A percentile compares a stretch with the other conserved stretches of the same genome.
phyloP scores from a whole-genome alignment of 176 grass and related monocot species.

The Panicum miliaceum region DNA sequence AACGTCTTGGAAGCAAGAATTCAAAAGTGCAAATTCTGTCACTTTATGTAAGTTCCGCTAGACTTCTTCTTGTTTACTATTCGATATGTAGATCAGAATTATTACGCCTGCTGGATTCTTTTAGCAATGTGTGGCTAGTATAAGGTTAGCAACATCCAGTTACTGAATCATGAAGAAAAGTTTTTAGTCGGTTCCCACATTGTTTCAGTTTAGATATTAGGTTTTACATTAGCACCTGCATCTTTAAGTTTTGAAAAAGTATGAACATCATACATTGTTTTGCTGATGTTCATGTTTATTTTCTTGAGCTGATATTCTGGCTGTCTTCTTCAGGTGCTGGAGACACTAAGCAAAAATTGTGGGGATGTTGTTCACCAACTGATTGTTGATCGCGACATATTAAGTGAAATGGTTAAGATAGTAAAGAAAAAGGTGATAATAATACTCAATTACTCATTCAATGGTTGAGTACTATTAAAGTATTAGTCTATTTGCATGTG shows the following conservation, averaged over 20 bases:
- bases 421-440: slow-evolving; percentile 96
- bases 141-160: neutral
- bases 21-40: slow-evolving; percentile 93
- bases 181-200: neutral
- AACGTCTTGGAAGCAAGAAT: slow-evolving; percentile 92
- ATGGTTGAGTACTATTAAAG: slow-evolving; percentile 23
- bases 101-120: neutral
- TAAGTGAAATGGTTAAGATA: slow-evolving; percentile 99
- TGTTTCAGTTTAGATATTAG: neutral
- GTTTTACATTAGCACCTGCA: slow-evolving; percentile 21
- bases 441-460: slow-evolving; percentile 20
- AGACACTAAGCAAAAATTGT: slow-evolving; percentile 99
- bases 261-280: neutral
- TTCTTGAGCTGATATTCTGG: neutral
- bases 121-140: slow-evolving; percentile 25
- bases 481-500: slow-evolving; percentile 38
- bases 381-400: slow-evolving; percentile 94
- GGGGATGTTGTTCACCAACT: slow-evolving; percentile 86
- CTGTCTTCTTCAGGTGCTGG: slow-evolving; percentile 67
- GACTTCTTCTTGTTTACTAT: neutral
- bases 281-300: neutral
- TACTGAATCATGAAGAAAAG: neutral
- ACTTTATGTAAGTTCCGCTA: slow-evolving; percentile 74
- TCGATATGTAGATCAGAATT: neutral
- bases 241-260: neutral